A percentile compares a stretch with the other conserved stretches of the same genome.
phyloP scores from a whole-genome alignment of 768 basidiomycete species.

The Cubamyces sp. region DNA sequence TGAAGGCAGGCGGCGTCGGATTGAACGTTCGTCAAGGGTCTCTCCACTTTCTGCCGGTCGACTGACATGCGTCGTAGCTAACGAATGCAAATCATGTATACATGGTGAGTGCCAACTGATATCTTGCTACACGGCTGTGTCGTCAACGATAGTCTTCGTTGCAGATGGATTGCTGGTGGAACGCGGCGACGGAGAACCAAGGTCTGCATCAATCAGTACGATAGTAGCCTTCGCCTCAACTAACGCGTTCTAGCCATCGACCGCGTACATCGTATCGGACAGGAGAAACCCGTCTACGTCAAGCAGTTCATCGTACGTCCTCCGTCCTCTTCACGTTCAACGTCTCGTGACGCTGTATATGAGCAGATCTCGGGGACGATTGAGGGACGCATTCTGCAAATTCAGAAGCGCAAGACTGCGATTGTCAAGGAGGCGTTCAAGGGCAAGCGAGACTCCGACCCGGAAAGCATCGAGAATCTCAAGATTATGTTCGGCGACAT shows the following conservation, averaged over 20 bases:
- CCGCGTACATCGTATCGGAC: slow-evolving; percentile 84
- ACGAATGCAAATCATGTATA: slow-evolving; percentile 86
- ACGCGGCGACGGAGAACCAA: slow-evolving; percentile 81
- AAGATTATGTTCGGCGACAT: slow-evolving; percentile 71
- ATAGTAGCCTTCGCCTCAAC: background rate
- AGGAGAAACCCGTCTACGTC: slow-evolving; percentile 80
- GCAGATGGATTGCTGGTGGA: slow-evolving; percentile 96
- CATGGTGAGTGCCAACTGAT: slow-evolving; percentile 55
- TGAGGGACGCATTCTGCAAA: slow-evolving; percentile 76
- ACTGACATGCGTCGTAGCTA: slow-evolving; percentile 44
- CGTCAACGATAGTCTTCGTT: background rate
- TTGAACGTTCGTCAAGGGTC: slow-evolving; percentile 60
- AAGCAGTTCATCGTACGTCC: slow-evolving; percentile 80
- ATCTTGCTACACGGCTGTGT: too few species aligned
- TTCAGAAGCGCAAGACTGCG: slow-evolving; percentile 86
- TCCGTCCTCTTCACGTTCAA: background rate
- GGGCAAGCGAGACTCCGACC: slow-evolving; percentile 56
- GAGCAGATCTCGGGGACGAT: slow-evolving; percentile 71
- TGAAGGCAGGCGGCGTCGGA: slow-evolving; percentile 93
- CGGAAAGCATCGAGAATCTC: slow-evolving; percentile 80
- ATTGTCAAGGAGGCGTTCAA: slow-evolving; percentile 86
- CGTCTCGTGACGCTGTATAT: background rate
- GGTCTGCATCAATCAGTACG: slow-evolving; percentile 40
- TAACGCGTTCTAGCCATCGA: slow-evolving; percentile 63
- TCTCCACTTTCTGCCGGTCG: background rate